Base-by-base conservation (phyloP, 768 basidiomycete genomes). In the Chlorophyllum brunneum region DNA sequence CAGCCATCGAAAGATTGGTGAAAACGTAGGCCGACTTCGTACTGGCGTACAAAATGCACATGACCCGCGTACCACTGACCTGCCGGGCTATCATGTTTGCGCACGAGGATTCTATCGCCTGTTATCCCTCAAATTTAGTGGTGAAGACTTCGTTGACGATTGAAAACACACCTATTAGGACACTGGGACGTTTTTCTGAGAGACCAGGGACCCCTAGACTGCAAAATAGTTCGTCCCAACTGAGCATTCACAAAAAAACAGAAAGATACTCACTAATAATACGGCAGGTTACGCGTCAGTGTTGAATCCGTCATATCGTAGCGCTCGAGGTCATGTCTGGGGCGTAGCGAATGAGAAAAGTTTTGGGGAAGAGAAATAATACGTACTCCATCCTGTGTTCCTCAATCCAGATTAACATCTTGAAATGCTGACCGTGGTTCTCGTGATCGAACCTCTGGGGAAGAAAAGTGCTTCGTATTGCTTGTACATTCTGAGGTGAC, bases 51-150 rank as follows among this genome's bases (percentile, higher is more conserved):
- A 5, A 70, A 60, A 48, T 83, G 81, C 4, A 85, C 83, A 33
- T 73, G 71, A 11, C 85, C 85, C 63, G 79, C 76, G 51, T 67
- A 82, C 82, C 81, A 85, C 20, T 72, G 71, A 0, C 75, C 77
- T 10, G 62, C 52, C 0, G 59, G 56, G 3, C 68, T 61, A 16
- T 70, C 72, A 26, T 67, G 61, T 44, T 67, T 69, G 54, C 77
- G 72, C 0, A 84, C 80, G 5, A 80, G 67, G 8, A 85, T 81
- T 0, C 67, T 62, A 55, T 85, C 83, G 6, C 83, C 82, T 76
- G 27, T 27, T 36, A 36, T 6, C 34, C 13, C 15, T 36, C 15
- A 16, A 13, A 16, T 11, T n/a, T 10, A 23, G 16, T 5, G 3
- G 4, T n/a, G 23, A 5, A 13, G 43, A 30, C 18, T 4, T 2